These are phyloP conservation scores for Colletotrichum endophyticum DNA, from an alignment of 2,329 filamentous ascomycete genomes.

Conservation along the genomic window DNA sequence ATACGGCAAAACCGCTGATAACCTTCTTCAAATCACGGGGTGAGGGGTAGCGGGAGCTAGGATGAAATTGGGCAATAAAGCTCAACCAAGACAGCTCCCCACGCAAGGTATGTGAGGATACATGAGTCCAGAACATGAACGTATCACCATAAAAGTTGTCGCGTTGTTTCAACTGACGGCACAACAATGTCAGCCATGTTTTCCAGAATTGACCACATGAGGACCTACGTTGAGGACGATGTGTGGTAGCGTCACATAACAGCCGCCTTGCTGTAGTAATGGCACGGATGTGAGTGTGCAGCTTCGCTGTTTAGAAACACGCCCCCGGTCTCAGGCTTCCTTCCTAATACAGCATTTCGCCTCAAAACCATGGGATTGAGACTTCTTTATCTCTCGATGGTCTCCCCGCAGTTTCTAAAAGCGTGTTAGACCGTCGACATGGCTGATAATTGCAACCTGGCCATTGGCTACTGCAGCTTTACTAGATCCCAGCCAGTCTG, in stretches of 20 bases:
- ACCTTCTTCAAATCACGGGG: neutral
- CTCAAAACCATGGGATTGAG: neutral
- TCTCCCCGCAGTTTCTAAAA: rapidly evolving
- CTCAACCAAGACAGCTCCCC: neutral
- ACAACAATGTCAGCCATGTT: neutral
- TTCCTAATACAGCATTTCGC: neutral
- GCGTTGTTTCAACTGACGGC: neutral
- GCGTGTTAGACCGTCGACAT: neutral
- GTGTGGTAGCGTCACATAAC: neutral
- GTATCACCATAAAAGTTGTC: neutral
- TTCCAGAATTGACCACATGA: neutral
- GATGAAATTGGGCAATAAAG: neutral
- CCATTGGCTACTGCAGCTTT: neutral
- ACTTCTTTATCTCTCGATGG: neutral
- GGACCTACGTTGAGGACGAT: rapidly evolving
- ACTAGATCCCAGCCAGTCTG: neutral
- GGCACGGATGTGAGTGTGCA: neutral
- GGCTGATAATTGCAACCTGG: neutral
- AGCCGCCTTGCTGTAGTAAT: neutral
- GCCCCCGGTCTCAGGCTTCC: neutral
- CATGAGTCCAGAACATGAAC: neutral
- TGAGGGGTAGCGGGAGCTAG: neutral
- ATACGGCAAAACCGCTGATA: rapidly evolving
- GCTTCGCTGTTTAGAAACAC: neutral
- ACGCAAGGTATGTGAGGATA: neutral